A percentile compares a stretch with the other conserved stretches of the same genome.
phyloP scores from a whole-genome alignment of 495 filamentous ascomycete species.

The Cenococcum geophilum region DNA sequence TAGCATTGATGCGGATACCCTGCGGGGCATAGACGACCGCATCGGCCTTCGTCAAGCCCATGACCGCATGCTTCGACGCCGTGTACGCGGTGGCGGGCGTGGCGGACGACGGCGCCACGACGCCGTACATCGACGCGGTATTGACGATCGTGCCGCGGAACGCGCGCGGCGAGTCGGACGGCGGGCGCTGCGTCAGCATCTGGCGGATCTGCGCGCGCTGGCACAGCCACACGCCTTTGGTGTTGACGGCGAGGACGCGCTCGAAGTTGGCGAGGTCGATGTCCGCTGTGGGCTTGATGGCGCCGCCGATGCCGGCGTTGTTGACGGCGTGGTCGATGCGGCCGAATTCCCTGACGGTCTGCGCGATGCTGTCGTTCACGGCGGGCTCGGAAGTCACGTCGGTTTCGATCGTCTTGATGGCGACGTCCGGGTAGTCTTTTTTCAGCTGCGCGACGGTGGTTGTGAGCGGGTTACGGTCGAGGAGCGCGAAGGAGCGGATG shows the following conservation, averaged over 20 bases:
- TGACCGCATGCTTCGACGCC: constrained; percentile 44
- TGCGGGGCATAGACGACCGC: constrained; percentile 41
- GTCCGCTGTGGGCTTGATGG: constrained; percentile 32
- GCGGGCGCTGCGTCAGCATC: constrained; percentile 47
- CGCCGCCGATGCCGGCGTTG: constrained; percentile 34
- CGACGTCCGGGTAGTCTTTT: constrained; percentile 29
- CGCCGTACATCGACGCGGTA: constrained; percentile 34
- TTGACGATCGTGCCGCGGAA: constrained; percentile 37
- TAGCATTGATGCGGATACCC: constrained; percentile 48
- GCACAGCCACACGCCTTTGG: constrained; percentile 46
- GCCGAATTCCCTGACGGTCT: constrained; percentile 32
- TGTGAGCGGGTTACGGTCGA: constrained; percentile 36
- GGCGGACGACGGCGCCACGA: constrained; percentile 23
- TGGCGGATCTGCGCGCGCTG: constrained; percentile 45
- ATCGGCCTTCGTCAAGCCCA: constrained; percentile 46
- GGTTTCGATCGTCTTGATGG: constrained; percentile 33
- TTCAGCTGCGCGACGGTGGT: constrained; percentile 31
- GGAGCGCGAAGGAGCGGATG: constrained; percentile 35
- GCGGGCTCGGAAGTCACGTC: constrained; percentile 33
- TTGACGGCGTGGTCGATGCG: constrained; percentile 32
- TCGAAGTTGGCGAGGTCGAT: constrained; percentile 39
- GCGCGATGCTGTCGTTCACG: constrained; percentile 33
- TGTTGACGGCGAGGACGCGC: constrained; percentile 43
- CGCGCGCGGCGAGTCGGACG: constrained; percentile 13
- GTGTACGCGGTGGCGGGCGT: constrained; percentile 38